Conservation (phyloP, 768 basidiomycete genomes). For the Austroboletus festivus region DNA sequence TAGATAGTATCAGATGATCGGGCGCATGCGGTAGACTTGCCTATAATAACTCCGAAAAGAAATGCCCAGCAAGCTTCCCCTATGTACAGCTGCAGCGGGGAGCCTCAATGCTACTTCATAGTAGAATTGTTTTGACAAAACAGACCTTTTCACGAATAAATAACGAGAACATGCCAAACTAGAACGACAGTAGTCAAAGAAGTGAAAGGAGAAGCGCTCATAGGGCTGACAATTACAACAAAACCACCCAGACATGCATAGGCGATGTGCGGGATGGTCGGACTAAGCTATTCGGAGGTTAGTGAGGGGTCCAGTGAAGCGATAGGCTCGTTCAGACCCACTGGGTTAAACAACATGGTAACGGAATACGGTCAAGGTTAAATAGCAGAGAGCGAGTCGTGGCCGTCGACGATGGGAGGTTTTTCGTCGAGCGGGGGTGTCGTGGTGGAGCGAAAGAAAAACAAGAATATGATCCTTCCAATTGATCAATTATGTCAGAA, state of each 20-base stretch:
- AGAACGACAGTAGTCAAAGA: not conserved
- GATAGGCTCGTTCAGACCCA: conserved; percentile 26
- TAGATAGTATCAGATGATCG: not conserved
- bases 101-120: not conserved
- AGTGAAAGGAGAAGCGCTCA: too few relatives aligned
- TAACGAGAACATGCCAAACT: conserved; percentile 96
- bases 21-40: conserved; percentile 35
- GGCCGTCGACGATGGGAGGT: not conserved
- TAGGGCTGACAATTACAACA: conserved; percentile 64
- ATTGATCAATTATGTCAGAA: conserved; percentile 17
- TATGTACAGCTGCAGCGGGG: conserved; percentile 64
- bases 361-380: not conserved
- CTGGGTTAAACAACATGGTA: conserved; percentile 49
- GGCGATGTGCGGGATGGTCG: conserved; percentile 67
- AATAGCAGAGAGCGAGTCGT: not conserved
- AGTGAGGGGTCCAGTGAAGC: not conserved
- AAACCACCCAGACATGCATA: conserved; percentile 82
- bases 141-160: conserved; percentile 82
- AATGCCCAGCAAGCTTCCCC: conserved; percentile 98
- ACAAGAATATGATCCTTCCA: not conserved
- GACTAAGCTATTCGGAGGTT: conserved; percentile 32
- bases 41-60: conserved; percentile 87
- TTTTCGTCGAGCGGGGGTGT: not conserved
- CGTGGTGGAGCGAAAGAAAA: not conserved
- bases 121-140: not conserved